A percentile compares a stretch with the other conserved stretches of the same genome.
phyloP scores from a whole-genome alignment of 805 yeast species.

The Schizosaccharomyces lindneri region DNA sequence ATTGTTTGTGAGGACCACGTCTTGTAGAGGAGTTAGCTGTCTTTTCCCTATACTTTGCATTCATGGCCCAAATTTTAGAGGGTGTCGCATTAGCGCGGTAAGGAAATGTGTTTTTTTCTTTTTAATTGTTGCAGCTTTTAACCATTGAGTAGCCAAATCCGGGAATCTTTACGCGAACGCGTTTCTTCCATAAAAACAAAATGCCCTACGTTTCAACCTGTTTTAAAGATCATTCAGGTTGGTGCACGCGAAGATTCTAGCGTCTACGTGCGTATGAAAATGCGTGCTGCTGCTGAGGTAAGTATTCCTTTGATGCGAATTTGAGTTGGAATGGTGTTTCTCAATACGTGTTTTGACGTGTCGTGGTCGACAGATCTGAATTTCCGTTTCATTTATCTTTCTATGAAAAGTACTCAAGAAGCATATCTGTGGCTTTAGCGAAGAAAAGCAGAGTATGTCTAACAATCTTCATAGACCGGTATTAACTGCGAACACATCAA shows the following conservation, averaged over 20 bases:
- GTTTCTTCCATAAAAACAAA: slow-evolving; percentile 19
- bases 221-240: slow-evolving; percentile 64
- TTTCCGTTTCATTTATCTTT: not conserved
- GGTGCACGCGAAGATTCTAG: slow-evolving; percentile 77
- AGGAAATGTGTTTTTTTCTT: not conserved
- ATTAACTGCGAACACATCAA: slow-evolving; percentile 42
- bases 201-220: slow-evolving; percentile 39
- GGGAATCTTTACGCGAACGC: not conserved
- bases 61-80: not conserved
- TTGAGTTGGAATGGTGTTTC: not conserved
- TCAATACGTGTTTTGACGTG: not conserved
- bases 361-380: not conserved
- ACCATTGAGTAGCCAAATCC: not conserved
- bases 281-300: slow-evolving; percentile 57
- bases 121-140: not conserved
- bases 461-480: slow-evolving; percentile 21
- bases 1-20: not conserved
- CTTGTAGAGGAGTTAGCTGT: too few species aligned
- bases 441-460: too few species aligned
- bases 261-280: slow-evolving; percentile 75
- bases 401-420: not conserved
- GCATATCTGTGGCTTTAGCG: not conserved
- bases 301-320: not conserved
- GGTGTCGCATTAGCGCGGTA: not conserved
- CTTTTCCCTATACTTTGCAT: not conserved